A percentile compares a stretch with the other conserved stretches of the same genome.
phyloP scores from a whole-genome alignment of 371 early-diverging fungal species.

The Syncephalastrum monosporum region DNA sequence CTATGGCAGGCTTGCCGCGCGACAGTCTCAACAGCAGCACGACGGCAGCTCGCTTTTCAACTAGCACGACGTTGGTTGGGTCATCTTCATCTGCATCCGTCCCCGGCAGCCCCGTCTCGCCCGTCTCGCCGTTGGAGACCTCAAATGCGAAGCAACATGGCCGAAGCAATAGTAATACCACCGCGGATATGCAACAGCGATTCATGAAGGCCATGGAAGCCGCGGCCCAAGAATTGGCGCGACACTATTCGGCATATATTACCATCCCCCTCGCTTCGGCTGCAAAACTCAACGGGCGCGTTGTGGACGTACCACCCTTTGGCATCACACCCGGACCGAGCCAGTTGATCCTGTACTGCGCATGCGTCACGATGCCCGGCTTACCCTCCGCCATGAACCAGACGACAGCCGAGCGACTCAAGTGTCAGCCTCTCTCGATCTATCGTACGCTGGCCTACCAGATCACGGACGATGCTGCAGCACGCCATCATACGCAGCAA shows the following conservation, averaged over 20 bases:
- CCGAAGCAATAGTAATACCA: neutral
- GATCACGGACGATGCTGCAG: conserved; percentile 26
- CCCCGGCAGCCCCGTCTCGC: too few relatives aligned
- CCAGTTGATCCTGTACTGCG: conserved; percentile 37
- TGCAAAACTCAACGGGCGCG: conserved; percentile 27
- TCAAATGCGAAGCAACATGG: neutral
- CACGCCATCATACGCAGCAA: conserved; percentile 16
- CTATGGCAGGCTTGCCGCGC: too few relatives aligned
- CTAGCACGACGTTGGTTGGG: conserved; percentile 5
- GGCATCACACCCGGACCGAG: conserved; percentile 28
- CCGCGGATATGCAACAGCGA: neutral
- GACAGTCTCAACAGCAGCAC: too few relatives aligned
- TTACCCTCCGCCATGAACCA: conserved; percentile 36
- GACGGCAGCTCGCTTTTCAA: too few relatives aligned
- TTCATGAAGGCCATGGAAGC: conserved; percentile 24
- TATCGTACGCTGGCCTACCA: conserved; percentile 26
- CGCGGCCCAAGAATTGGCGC: conserved; percentile 19
- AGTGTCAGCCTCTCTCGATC: conserved; percentile 35
- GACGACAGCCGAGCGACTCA: conserved; percentile 23
- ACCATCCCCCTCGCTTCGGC: conserved; percentile 20
- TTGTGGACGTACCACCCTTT: conserved; percentile 42
- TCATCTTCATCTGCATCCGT: neutral
- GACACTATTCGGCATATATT: conserved; percentile 11
- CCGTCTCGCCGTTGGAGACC: too few relatives aligned
- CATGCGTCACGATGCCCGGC: conserved; percentile 30